A percentile compares a stretch with the other conserved stretches of the same genome.
Evolutionary conservation across 2,329 filamentous ascomycete genomes (phyloP).

Genomic region (Fusarium compactum): DNA sequence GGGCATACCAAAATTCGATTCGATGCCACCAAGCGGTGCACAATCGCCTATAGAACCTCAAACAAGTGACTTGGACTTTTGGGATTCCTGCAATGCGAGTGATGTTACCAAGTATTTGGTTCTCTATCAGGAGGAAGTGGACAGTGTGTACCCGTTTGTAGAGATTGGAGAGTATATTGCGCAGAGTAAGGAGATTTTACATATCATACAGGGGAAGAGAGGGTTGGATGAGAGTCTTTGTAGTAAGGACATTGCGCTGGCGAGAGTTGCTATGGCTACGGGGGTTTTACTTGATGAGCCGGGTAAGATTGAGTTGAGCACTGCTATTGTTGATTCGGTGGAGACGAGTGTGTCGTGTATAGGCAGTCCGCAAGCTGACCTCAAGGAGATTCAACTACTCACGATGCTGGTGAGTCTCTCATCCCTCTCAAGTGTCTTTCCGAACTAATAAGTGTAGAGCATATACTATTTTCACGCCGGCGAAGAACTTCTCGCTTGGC

Average conservation of each 20-base stretch:
- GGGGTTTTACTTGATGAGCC: slow-evolving; percentile 51
- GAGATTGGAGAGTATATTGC: slow-evolving; percentile 47
- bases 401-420: slow-evolving; percentile 46
- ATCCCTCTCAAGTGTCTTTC: fast-evolving
- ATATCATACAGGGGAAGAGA: slow-evolving; percentile 29
- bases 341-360: slow-evolving; percentile 48
- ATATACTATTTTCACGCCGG: slow-evolving; percentile 60
- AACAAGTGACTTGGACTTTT: slow-evolving; percentile 39
- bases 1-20: slow-evolving; percentile 51
- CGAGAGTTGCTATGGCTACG: slow-evolving; percentile 52
- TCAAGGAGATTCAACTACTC: slow-evolving; percentile 52
- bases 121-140: slow-evolving; percentile 56
- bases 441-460: slow-evolving; percentile 42
- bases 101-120: slow-evolving; percentile 52
- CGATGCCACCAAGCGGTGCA: slow-evolving; percentile 41
- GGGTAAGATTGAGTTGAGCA: slow-evolving; percentile 48
- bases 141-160: slow-evolving; percentile 53
- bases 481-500: slow-evolving; percentile 63
- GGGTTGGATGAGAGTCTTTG: not conserved
- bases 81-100: slow-evolving; percentile 38
- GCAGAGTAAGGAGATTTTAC: slow-evolving; percentile 45
- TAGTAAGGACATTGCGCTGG: slow-evolving; percentile 50
- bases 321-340: slow-evolving; percentile 48
- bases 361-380: slow-evolving; percentile 46
- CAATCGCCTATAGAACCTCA: slow-evolving; percentile 29